phyloP scores from a whole-genome alignment of 768 basidiomycete species.

The Mrakia frigida region DNA sequence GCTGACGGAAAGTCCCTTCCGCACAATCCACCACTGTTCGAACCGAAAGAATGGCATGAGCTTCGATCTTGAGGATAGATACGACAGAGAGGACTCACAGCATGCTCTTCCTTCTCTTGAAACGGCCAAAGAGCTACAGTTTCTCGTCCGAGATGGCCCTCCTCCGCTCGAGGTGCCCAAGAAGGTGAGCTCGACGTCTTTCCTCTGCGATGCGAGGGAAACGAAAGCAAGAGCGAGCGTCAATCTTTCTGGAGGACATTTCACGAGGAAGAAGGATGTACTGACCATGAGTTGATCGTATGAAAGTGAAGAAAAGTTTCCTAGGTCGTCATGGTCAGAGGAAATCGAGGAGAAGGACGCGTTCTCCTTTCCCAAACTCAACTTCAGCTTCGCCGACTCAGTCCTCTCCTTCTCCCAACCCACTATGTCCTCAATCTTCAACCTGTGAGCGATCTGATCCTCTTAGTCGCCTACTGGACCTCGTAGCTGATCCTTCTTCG shows the following conservation, averaged over 20 bases:
- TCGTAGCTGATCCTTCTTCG: background rate
- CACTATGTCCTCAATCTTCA: slow-evolving; percentile 32
- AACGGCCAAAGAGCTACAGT: background rate
- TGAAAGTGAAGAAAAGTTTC: background rate
- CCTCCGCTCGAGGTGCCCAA: slow-evolving; percentile 12
- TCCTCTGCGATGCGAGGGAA: background rate
- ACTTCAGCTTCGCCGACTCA: too few relatives aligned
- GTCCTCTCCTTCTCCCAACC: background rate
- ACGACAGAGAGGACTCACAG: background rate
- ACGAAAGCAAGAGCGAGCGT: background rate
- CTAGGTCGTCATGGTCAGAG: slow-evolving; percentile 2
- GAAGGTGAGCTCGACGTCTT: background rate
- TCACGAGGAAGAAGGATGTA: background rate
- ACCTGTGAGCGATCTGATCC: slow-evolving; percentile 8
- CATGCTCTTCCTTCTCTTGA: background rate
- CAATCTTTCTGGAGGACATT: background rate
- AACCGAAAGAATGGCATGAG: too few relatives aligned
- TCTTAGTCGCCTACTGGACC: background rate
- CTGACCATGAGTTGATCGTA: background rate
- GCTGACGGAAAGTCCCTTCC: slow-evolving; percentile 70
- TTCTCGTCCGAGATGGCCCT: background rate
- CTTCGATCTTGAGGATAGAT: too few relatives aligned
- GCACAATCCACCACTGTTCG: slow-evolving; percentile 72
- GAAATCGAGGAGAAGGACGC: background rate
- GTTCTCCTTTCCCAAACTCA: background rate